Evolutionary conservation across 2,329 filamentous ascomycete species (phyloP).

Genomic region (Macrophomina pseudophaseolina): DNA sequence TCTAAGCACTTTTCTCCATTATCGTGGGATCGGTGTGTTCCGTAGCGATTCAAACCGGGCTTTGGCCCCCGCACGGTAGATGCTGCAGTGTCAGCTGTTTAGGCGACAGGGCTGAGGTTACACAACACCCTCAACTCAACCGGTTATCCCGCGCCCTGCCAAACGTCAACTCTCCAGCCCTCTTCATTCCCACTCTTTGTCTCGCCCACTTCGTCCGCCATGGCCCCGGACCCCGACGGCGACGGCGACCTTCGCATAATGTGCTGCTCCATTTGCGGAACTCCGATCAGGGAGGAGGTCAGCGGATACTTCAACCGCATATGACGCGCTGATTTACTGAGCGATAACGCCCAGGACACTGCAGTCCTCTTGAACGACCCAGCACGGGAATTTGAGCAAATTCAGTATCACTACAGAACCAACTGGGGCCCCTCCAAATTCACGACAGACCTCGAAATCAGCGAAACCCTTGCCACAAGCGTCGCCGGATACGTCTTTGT

Average conservation of each 20-base stretch:
- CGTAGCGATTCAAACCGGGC: not conserved
- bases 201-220: too few relatives aligned
- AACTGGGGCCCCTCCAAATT: not conserved
- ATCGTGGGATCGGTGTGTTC: not conserved
- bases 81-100: not conserved
- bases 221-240: not conserved
- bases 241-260: not conserved
- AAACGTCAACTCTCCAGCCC: too few relatives aligned
- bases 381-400: not conserved
- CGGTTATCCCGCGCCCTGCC: too few relatives aligned
- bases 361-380: not conserved
- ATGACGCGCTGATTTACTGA: not conserved
- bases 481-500: not conserved
- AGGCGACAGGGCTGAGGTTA: not conserved
- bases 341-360: not conserved
- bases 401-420: not conserved
- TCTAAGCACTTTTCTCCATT: too few relatives aligned
- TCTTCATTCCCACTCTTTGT: too few relatives aligned
- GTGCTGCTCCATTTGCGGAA: conserved; percentile 1
- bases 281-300: not conserved
- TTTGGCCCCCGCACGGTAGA: not conserved
- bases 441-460: conserved; percentile 1
- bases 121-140: not conserved
- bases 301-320: not conserved
- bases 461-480: not conserved